A percentile compares a stretch with the other conserved stretches of the same genome.
Evolutionary conservation across 1,139 yeast species (phyloP).

Genomic region (Sugiyamaella paludigena): DNA sequence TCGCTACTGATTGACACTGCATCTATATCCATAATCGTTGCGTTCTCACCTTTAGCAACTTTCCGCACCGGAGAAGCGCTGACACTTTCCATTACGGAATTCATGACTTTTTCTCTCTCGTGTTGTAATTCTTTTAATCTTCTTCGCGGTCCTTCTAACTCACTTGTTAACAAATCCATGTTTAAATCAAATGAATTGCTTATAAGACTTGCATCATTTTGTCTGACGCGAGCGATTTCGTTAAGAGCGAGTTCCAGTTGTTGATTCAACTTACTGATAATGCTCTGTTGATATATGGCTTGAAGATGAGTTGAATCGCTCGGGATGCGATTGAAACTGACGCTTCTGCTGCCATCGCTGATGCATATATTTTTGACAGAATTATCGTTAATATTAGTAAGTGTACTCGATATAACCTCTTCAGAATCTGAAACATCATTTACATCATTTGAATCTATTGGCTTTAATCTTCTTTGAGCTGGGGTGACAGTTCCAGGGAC

Average conservation of each 20-base stretch:
- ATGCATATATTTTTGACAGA: too few species aligned
- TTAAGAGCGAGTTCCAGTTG: conserved; percentile 2
- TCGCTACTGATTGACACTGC: too few species aligned
- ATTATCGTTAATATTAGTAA: too few species aligned
- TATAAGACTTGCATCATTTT: not conserved
- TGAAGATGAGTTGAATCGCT: not conserved
- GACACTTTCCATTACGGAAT: too few species aligned
- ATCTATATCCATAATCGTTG: too few species aligned
- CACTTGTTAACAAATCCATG: conserved; percentile 6
- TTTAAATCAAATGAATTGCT: conserved; percentile 3
- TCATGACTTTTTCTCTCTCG: not conserved
- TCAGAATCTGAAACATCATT: too few species aligned
- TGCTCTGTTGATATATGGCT: conserved; percentile 6
- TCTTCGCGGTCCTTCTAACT: conserved; percentile 4
- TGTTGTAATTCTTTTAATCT: conserved; percentile 1
- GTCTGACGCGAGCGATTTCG: conserved; percentile 1
- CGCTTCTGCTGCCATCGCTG: not conserved
- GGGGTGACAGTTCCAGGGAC: conserved; percentile 5
- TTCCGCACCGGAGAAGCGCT: too few species aligned
- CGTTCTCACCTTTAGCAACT: too few species aligned
- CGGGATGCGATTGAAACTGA: not conserved
- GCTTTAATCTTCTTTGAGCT: too few species aligned
- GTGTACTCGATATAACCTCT: too few species aligned
- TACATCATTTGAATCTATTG: too few species aligned
- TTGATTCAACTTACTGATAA: not conserved